Evolutionary conservation across 2,329 filamentous ascomycete species (phyloP), one percentile per base, ranked within the genome.

Genomic region (Nannizzia gypsea): DNA sequence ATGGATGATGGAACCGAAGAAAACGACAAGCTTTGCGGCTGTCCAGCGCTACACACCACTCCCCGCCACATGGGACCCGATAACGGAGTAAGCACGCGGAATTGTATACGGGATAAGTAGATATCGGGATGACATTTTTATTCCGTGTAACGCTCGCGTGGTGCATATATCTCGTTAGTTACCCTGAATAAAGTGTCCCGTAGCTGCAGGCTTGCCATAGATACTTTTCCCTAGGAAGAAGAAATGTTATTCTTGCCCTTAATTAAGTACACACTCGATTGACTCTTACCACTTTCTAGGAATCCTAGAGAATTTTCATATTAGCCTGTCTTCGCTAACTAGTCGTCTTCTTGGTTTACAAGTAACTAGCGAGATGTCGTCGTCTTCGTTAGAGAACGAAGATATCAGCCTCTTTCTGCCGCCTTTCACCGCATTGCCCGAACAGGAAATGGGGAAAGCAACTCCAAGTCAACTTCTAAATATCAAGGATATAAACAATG

Each of bases 1-100:
- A 50, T 50, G 20, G 44, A 50, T 50, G 22, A 50, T 50, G 22
- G 42, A 46, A 22, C 20, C 42, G 20, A 50, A n/a, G 22, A 50
- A 24, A 50, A 50, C 22, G 44, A 50, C 44, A 50, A 50, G 44
- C 44, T 50, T 50, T 50, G 44, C 50, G 50, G 50, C 50, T 54
- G 50, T 34, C 28, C 28, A 34, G 26, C 28, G 50, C 50, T 17
- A 54, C 13, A 20, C 50, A 52, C 44, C 44, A 28, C 13, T 5
- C 17, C 9, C 9, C 48, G 15, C 24, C 50, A 36, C 50, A 54
- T 54, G 50, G 50, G 48, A 31, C 22, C 50, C 50, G 28, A 54
- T 54, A n/a, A 20, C 50, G 50, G 28, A 54, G 50, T 6, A 11
- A 4, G 1, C 20, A 34, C 11, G 13, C 44, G 50, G 50, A 20